phyloP scores from a whole-genome alignment of 2,329 filamentous ascomycete species.

The Fusarium fracticaudum region DNA sequence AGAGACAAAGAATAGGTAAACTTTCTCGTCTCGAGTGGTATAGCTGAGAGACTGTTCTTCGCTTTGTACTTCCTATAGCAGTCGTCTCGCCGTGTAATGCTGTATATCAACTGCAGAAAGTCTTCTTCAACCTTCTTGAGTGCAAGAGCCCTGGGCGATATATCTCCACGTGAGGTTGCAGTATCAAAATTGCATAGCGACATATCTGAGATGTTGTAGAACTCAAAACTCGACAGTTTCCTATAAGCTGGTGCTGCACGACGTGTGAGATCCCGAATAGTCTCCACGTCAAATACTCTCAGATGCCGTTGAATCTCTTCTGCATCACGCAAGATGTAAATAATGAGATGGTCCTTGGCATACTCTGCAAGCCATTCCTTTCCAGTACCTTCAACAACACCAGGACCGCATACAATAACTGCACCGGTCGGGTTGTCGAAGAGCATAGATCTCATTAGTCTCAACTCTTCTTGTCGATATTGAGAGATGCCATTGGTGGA shows the following conservation, averaged over 20 bases:
- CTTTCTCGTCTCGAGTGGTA: background rate
- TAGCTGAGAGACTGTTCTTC: background rate
- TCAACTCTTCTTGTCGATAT: slow-evolving; percentile 4
- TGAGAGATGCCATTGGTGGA: background rate
- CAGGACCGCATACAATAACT: slow-evolving; percentile 2
- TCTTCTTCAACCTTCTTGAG: slow-evolving; percentile 11
- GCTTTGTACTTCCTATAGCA: background rate
- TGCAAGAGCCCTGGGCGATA: background rate
- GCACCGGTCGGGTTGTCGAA: background rate
- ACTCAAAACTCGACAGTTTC: background rate
- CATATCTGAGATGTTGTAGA: background rate
- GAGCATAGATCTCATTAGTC: slow-evolving; percentile 1
- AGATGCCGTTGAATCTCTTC: background rate
- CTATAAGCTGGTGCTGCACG: slow-evolving; percentile 5
- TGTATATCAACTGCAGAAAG: background rate
- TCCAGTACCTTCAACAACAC: slow-evolving; percentile 1
- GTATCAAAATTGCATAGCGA: rapidly evolving
- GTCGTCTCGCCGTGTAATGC: background rate
- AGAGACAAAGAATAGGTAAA: background rate
- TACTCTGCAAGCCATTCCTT: slow-evolving; percentile 3
- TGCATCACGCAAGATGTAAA: background rate
- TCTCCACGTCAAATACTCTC: background rate
- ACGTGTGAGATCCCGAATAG: background rate
- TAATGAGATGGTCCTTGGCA: background rate
- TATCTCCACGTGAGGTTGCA: background rate